Evolutionary conservation across 139 green algal genomes (phyloP), one percentile per base, ranked within the genome.

Genomic region (Chlorella sp.): DNA sequence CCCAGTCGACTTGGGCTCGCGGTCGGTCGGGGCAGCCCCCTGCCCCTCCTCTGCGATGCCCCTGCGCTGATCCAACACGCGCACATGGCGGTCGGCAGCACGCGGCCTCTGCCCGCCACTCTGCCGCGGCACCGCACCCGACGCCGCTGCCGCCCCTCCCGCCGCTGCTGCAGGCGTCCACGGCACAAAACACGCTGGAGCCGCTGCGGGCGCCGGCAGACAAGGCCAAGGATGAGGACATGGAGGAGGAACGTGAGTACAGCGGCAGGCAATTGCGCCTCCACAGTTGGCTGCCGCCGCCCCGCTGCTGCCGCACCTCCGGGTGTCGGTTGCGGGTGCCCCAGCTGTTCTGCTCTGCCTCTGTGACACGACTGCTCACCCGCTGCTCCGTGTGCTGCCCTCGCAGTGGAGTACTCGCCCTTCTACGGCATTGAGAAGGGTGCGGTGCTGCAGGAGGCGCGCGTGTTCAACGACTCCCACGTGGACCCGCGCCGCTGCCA

Each of bases 381-480:
- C 0, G 97, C 97, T 74, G 69, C 38, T 48, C 72, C 24, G 6
- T 68, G 14, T 5, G 7, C 51, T 74, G 13, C 43, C 88, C 46
- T 19, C 14, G 87, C 94, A 98, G 96, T 92, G 40, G 97, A 99
- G 90, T 99, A 98, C 88, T 99, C 97, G 0, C 97, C 97, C 20
- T 99, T 99, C 85, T 99, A 96, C 80, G 97, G 97, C 51, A 99
- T 99, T 43, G 97, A 99, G 88, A 99, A 99, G 90, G 97, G 96
- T 3, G 92, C 94, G 26, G 97, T 99, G n/a, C 92, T 99, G 43
- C 97, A 99, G 89, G 97, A 99, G 85, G 93, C 97, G 9, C 90
- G 97, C 34, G 91, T 96, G 34, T 99, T 99, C 88, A 96, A 99
- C 83, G 95, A 99, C 76, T 88, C 93, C 0, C 95, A 99, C 72